These are phyloP conservation scores for Proteromonas lacertae DNA, from an alignment of 352 stramenopile genomes.

Conservation along the genomic window DNA sequence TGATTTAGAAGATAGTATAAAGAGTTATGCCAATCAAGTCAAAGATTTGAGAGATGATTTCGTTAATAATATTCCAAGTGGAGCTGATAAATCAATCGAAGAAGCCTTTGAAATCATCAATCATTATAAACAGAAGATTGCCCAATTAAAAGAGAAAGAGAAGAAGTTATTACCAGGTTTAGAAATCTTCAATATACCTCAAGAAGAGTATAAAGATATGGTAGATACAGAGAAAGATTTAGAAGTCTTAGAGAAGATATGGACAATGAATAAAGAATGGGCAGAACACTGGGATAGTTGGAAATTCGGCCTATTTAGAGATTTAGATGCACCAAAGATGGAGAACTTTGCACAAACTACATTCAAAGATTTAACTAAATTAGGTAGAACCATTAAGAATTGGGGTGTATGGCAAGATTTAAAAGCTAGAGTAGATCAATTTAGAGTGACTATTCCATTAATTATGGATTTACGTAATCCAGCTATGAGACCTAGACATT, in stretches of 20 bases:
- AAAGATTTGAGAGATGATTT: conserved; percentile 5
- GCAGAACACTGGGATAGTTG: conserved; percentile 42
- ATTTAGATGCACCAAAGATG: conserved; percentile 58
- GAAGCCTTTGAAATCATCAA: conserved; percentile 16
- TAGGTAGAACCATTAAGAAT: conserved; percentile 55
- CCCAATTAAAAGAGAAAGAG: conserved; percentile 21
- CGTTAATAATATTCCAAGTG: conserved; percentile 5
- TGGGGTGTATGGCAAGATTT: conserved; percentile 17
- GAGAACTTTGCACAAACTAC: conserved; percentile 40
- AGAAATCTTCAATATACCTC: conserved; percentile 54
- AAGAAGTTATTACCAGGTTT: conserved; percentile 39
- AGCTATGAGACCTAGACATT: conserved; percentile 61
- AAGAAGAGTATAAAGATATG: conserved; percentile 19
- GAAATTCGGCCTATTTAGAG: conserved; percentile 52
- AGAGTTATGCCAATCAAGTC: conserved; percentile 5
- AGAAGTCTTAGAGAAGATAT: conserved; percentile 35
- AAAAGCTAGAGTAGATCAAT: conserved; percentile 3
- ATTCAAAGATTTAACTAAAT: conserved; percentile 60
- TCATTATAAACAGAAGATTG: conserved; percentile 50
- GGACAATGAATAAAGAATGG: conserved; percentile 44
- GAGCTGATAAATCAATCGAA: conserved; percentile 4
- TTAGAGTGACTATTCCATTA: conserved; percentile 18
- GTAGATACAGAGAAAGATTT: conserved; percentile 41
- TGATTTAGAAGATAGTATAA: conserved; percentile 28
- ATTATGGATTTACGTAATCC: conserved; percentile 60